Base-by-base conservation (phyloP, 2,329 filamentous ascomycete genomes). In the Fusarium caatingaense region DNA sequence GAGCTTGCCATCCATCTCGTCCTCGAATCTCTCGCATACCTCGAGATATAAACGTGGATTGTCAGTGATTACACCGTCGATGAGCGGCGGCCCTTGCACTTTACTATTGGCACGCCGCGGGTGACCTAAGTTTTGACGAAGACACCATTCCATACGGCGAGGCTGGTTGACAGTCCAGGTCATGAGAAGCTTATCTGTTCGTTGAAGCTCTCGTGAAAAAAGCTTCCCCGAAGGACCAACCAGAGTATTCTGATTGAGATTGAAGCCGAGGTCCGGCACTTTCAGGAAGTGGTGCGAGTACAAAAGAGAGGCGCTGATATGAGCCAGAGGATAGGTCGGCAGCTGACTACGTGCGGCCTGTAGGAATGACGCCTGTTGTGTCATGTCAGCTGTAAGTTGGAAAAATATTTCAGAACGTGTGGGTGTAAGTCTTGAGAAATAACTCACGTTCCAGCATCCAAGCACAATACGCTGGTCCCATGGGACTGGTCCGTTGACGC, bases 81-180 rank as follows among this genome's bases (percentile, higher is more conserved):
- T 82, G 30, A 79, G 63, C 15, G 63, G 68, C 18, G 58, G 42
- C n/a, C 63, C 53, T 23, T 46, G 48, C 15, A 16, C 48, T n/a
- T 23, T 51, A 23, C 41, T 34, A 11, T 21, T 21, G n/a, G 32
- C 32, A 15, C 30, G 37, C 73, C 44, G 87, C 81, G 48, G 47
- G 28, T 84, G 80, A 13, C 59, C 66, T 20, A 73, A 63, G 50
- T 80, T 79, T 65, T 76, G 75, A 6, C 74, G 71, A 34, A 97
- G 88, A 68, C 89, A 87, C 93, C 93, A 97, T 73, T 89, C 86
- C 94, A 98, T 98, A 80, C 89, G 87, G 51, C 85, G 83, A 67
- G 88, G 86, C 16, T 91, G 87, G 77, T 98, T 97, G 53, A 97
- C 92, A 0, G 94, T 98, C 95, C 95, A 98, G 1, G 89, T 87